These are phyloP conservation scores for Petunia secreta DNA, from an alignment of 257 asterid species.

Conservation along the genomic window DNA sequence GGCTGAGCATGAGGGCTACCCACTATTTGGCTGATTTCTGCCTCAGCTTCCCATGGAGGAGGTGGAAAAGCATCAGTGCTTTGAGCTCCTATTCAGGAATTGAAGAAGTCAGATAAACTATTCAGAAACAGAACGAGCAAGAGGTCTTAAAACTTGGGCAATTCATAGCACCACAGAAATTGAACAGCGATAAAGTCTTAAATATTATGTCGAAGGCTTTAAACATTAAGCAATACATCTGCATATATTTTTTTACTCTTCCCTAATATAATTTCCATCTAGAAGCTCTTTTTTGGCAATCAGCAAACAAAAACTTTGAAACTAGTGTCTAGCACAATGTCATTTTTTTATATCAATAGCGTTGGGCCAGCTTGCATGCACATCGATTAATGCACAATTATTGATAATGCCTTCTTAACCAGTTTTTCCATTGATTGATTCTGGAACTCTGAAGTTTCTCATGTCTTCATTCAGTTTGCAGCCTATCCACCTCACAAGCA, in stretches of 20 bases:
- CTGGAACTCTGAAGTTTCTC: too few relatives aligned
- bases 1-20: conserved; percentile 27
- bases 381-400: background rate
- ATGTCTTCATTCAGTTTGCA: too few relatives aligned
- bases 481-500: background rate
- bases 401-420: too few relatives aligned
- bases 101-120: background rate
- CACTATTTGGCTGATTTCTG: conserved; percentile 43
- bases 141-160: background rate
- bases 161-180: conserved; percentile 3
- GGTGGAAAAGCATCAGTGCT: conserved; percentile 65
- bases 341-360: background rate
- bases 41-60: conserved; percentile 94
- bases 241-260: background rate
- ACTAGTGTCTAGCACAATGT: background rate
- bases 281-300: background rate
- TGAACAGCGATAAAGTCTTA: background rate
- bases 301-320: background rate
- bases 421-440: too few relatives aligned
- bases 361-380: conserved; percentile 5
- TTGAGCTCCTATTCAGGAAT: conserved; percentile 50
- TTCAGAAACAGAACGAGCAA: conserved; percentile 8
- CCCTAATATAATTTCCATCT: background rate
- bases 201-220: background rate
- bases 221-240: conserved; percentile 5